Evolutionary conservation across 1,284 basidiomycete species (phyloP), one percentile per base, ranked within the genome.

Genomic region (Erythrobasidium hasegawianum): DNA sequence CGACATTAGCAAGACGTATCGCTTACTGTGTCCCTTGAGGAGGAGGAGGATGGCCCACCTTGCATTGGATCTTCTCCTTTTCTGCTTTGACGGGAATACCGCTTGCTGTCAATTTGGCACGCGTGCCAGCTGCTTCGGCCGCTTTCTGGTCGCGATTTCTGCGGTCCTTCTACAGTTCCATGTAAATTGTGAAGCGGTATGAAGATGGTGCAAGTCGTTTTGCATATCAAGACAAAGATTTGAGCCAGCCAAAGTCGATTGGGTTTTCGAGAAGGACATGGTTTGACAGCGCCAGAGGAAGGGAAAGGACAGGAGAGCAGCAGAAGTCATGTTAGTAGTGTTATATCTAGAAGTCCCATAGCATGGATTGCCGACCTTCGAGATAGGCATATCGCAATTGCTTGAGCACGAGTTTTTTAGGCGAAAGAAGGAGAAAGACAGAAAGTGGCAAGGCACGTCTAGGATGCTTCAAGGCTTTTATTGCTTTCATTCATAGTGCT

Each of bases 71-170:
- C 54, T 64, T 64, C 22, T 56, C 53, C 54, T 64, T 64, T 27
- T 39, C 54, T 10, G 61, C 53, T 26, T 64, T 64, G 0, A 57
- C 61, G 18, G 61, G 53, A 5, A 56, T 43, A 18, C 43, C 43
- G 22, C 53, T 47, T 3, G 52, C 41, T 22, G 61, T 64, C n/a
- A 57, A 43, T 14, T 52, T 38, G 29, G 54, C 61, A 38, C 52
- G 38, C 8, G 61, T 64, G 18, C 61, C 61, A 57, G 59, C 59
- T 26, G 59, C 59, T 1, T 64, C 54, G 39, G 61, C 61, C 38
- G 61, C 61, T 50, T 64, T 64, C 54, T 64, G 61, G 10, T 64
- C 61, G 61, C 61, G 61, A 13, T 33, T 29, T 43, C 61, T 55
- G 24, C 61, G 38, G 54, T 64, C 61, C 40, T 64, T 61, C 52